Evolutionary conservation across 202 grass and related monocot species (phyloP).

Genomic region (Dendrocalamus latiflorus): DNA sequence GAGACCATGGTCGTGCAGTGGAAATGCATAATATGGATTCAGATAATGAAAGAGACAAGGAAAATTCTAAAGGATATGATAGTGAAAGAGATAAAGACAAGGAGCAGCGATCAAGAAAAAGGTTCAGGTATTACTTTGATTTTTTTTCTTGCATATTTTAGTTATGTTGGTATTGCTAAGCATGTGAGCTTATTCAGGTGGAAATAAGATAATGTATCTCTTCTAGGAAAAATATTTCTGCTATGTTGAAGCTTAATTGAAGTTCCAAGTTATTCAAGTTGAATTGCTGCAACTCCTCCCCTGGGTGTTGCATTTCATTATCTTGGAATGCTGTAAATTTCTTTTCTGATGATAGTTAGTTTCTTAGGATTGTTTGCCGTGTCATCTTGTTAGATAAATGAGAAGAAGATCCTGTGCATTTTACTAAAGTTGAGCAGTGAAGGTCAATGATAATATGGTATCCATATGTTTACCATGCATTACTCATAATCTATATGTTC

Average conservation of each 20-base stretch:
- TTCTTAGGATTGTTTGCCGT: background rate
- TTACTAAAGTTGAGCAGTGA: background rate
- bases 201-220: background rate
- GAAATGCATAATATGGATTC: constrained; percentile 50
- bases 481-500: background rate
- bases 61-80: constrained; percentile 42
- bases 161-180: background rate
- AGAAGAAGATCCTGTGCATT: background rate
- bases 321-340: background rate
- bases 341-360: background rate
- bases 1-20: constrained; percentile 39
- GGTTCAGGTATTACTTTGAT: constrained; percentile 42
- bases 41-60: constrained; percentile 48
- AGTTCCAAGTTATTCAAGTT: background rate
- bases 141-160: constrained; percentile 23
- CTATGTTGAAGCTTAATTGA: background rate
- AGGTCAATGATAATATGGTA: background rate
- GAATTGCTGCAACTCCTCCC: background rate
- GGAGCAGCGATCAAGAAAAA: constrained; percentile 52
- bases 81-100: constrained; percentile 46
- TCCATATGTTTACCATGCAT: background rate
- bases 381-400: constrained; percentile 2
- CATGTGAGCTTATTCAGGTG: background rate
- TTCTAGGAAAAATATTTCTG: background rate
- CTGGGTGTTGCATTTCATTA: background rate